Evolutionary conservation across 2,329 filamentous ascomycete genomes (phyloP).

Genomic region (Aspergillus carbonarius): DNA sequence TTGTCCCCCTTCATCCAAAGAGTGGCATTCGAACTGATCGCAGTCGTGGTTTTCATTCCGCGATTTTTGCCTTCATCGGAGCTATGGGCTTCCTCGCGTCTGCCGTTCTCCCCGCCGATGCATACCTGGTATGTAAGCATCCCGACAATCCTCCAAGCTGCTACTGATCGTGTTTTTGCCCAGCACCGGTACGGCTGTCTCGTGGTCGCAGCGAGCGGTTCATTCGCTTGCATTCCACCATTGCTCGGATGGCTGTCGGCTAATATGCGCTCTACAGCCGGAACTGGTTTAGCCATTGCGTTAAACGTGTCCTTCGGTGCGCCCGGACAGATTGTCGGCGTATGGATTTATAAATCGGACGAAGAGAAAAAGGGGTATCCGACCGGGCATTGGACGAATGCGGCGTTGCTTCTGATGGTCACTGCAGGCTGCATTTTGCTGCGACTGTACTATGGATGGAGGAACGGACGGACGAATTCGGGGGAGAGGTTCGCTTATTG

Average conservation of each 20-base stretch:
- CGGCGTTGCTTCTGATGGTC: constrained; percentile 60
- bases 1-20: background rate
- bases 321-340: constrained; percentile 68
- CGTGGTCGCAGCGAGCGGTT: constrained; percentile 64
- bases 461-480: constrained; percentile 34
- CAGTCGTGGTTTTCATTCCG: constrained; percentile 53
- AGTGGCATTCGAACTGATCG: constrained; percentile 17
- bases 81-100: constrained; percentile 62
- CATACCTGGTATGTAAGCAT: constrained; percentile 47
- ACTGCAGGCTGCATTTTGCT: constrained; percentile 55
- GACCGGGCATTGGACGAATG: constrained; percentile 69
- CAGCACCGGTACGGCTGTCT: constrained; percentile 66
- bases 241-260: constrained; percentile 69
- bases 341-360: constrained; percentile 70
- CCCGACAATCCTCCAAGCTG: background rate
- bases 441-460: constrained; percentile 56
- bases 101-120: constrained; percentile 60
- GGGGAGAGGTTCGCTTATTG: constrained; percentile 31
- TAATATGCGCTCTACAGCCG: constrained; percentile 65
- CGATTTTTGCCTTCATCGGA: constrained; percentile 51
- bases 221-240: constrained; percentile 68
- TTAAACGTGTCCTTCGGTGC: constrained; percentile 69
- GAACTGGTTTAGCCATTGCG: constrained; percentile 67
- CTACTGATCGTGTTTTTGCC: background rate
- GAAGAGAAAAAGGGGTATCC: constrained; percentile 64